Conservation (phyloP, 129 eudicot species). For the Pittosporum tobira region DNA sequence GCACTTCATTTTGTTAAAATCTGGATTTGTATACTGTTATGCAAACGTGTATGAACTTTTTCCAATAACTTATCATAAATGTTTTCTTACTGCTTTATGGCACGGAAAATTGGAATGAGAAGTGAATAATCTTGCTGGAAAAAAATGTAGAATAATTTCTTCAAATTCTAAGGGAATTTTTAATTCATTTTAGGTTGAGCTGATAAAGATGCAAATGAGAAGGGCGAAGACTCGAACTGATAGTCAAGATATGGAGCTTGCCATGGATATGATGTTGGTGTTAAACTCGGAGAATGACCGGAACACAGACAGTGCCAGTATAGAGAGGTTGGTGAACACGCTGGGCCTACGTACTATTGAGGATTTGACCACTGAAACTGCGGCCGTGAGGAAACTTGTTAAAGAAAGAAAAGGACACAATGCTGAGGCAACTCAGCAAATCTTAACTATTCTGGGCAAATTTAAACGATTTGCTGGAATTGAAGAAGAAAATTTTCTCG, state of each 20-base stretch:
- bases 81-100: neutral
- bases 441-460: slow-evolving; percentile 46
- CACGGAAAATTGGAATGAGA: neutral
- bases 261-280: slow-evolving; percentile 65
- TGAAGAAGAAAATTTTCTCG: slow-evolving; percentile 34
- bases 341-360: slow-evolving; percentile 39
- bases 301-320: slow-evolving; percentile 49
- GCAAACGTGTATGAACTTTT: too few relatives aligned
- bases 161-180: neutral
- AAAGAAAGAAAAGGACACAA: slow-evolving; percentile 44
- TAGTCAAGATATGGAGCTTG: slow-evolving; percentile 76
- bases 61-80: too few relatives aligned
- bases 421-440: slow-evolving; percentile 48
- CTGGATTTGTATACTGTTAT: neutral
- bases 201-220: slow-evolving; percentile 46
- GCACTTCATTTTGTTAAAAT: slow-evolving; percentile 1
- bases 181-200: slow-evolving; percentile 39
- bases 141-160: neutral
- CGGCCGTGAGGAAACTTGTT: slow-evolving; percentile 44
- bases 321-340: slow-evolving; percentile 61
- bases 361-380: slow-evolving; percentile 52
- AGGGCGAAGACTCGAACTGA: slow-evolving; percentile 50
- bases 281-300: slow-evolving; percentile 45
- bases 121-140: neutral
- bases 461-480: slow-evolving; percentile 58